These are phyloP conservation scores for Flammula alnicola DNA, from an alignment of 1,284 basidiomycete species.

Conservation along the genomic window DNA sequence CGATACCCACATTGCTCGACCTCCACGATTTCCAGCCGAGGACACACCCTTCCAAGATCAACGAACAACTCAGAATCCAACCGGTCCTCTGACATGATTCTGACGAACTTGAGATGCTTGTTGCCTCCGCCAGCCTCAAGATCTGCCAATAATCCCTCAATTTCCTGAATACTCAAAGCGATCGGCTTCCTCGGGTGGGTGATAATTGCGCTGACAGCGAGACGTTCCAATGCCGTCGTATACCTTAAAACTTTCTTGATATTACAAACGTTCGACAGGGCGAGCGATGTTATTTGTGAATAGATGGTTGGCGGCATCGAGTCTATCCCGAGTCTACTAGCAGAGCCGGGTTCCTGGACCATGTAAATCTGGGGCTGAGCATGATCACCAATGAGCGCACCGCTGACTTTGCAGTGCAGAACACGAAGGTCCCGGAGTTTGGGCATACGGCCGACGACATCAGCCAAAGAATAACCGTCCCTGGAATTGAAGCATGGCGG, in stretches of 20 bases:
- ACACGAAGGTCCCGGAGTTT: constrained; percentile 38
- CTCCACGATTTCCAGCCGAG: constrained; percentile 38
- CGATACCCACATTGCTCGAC: constrained; percentile 44
- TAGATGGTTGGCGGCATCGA: constrained; percentile 19
- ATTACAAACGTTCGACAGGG: constrained; percentile 40
- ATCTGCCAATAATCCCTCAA: constrained; percentile 31
- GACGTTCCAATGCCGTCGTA: constrained; percentile 30
- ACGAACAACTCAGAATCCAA: constrained; percentile 35
- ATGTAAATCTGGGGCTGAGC: background rate
- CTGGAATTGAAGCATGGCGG: constrained; percentile 26
- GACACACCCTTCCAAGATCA: constrained; percentile 34
- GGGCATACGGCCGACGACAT: constrained; percentile 39
- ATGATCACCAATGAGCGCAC: no score
- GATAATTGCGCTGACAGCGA: constrained; percentile 39
- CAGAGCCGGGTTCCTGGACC: no score
- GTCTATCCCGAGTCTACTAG: no score
- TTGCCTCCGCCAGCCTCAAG: constrained; percentile 28
- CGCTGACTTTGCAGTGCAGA: constrained; percentile 28
- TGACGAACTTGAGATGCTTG: constrained; percentile 28
- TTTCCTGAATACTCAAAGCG: constrained; percentile 32
- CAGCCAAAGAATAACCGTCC: constrained; percentile 31
- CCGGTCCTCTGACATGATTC: constrained; percentile 43
- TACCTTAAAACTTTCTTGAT: constrained; percentile 33
- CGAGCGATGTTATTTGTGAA: constrained; percentile 34
- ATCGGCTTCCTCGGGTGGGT: constrained; percentile 39